phyloP scores from a whole-genome alignment of 768 basidiomycete genomes.

The Leucosporidium scottii region DNA sequence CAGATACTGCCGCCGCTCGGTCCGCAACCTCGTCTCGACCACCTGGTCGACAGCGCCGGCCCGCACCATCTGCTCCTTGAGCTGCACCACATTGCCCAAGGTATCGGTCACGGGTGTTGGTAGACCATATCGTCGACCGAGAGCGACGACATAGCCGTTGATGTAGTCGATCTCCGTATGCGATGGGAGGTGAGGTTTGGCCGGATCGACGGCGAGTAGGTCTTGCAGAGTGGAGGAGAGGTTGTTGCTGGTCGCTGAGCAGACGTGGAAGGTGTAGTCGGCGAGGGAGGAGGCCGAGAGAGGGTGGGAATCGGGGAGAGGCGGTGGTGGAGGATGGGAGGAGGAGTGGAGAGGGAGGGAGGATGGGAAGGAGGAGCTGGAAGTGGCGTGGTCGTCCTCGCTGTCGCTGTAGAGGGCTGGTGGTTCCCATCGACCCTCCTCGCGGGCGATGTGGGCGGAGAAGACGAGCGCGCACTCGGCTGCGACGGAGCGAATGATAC shows the following conservation, averaged over 20 bases:
- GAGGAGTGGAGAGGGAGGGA: slow-evolving; percentile 33
- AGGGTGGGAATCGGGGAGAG: slow-evolving; percentile 43
- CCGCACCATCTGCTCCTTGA: slow-evolving; percentile 34
- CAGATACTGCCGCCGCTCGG: too few relatives aligned
- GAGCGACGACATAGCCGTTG: slow-evolving; percentile 67
- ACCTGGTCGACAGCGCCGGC: slow-evolving; percentile 27
- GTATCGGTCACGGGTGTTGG: slow-evolving; percentile 49
- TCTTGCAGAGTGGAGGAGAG: slow-evolving; percentile 76
- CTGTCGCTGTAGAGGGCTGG: background rate
- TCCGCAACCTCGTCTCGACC: background rate
- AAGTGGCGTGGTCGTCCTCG: background rate
- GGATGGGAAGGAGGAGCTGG: slow-evolving; percentile 17
- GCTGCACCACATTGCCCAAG: slow-evolving; percentile 40
- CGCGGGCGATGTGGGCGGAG: slow-evolving; percentile 40
- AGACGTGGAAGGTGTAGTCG: slow-evolving; percentile 56
- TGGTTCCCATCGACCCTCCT: slow-evolving; percentile 26
- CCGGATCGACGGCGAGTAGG: slow-evolving; percentile 42
- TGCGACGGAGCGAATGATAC: slow-evolving; percentile 55
- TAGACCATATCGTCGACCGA: slow-evolving; percentile 57
- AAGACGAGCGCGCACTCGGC: slow-evolving; percentile 64
- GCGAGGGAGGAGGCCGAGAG: slow-evolving; percentile 50
- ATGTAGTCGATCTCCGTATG: slow-evolving; percentile 72
- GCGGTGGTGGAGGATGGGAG: slow-evolving; percentile 42
- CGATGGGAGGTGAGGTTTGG: slow-evolving; percentile 17
- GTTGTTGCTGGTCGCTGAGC: slow-evolving; percentile 56